Conservation (phyloP, 257 asterid species). For the Misopates orontium region DNA sequence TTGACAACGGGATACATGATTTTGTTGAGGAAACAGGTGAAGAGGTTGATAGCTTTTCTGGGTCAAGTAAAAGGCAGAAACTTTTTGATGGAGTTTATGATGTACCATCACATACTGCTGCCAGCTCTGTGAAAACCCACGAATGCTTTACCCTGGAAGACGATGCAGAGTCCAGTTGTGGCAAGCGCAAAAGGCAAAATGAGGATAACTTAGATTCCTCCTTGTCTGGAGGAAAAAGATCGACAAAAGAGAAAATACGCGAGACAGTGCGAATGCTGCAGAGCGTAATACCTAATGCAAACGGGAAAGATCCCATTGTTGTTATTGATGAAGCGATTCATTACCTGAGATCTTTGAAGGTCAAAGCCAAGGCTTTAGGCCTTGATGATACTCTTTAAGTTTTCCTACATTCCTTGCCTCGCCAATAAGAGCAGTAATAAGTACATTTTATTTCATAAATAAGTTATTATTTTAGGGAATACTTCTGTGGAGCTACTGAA, state of each 20-base stretch:
- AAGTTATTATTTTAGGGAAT: conserved; percentile 19
- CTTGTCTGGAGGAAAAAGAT: conserved; percentile 46
- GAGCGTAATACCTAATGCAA: conserved; percentile 58
- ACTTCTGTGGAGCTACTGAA: neutral
- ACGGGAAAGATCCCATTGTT: conserved; percentile 55
- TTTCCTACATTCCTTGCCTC: conserved; percentile 5
- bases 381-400: conserved; percentile 50
- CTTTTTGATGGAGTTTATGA: conserved; percentile 37
- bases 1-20: conserved; percentile 40
- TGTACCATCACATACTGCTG: conserved; percentile 26
- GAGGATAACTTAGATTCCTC: conserved; percentile 32
- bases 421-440: conserved; percentile 14
- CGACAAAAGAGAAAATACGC: conserved; percentile 54
- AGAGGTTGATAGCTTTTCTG: conserved; percentile 61
- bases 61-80: conserved; percentile 57
- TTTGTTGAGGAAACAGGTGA: conserved; percentile 47
- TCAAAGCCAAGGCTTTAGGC: conserved; percentile 65
- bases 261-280: conserved; percentile 58
- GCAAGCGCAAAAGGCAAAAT: conserved; percentile 27
- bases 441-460: conserved; percentile 18
- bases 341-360: conserved; percentile 71
- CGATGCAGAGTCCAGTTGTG: conserved; percentile 72
- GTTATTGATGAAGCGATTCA: conserved; percentile 78
- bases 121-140: conserved; percentile 35
- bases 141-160: conserved; percentile 42